Evolutionary conservation across 768 basidiomycete species (phyloP).

Genomic region (Tricholoma sp.): DNA sequence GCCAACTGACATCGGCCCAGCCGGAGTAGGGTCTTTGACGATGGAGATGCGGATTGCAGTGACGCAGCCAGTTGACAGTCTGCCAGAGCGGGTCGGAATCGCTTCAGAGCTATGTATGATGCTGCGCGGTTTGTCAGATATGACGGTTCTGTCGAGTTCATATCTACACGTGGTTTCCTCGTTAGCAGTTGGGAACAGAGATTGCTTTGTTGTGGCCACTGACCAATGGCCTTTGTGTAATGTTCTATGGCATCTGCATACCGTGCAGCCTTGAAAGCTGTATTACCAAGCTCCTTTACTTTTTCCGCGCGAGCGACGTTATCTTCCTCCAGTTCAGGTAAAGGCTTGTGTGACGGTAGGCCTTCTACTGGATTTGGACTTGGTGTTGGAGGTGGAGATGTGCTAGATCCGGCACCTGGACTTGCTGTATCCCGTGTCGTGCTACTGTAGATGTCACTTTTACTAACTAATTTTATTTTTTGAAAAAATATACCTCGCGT

Average conservation of each 20-base stretch:
- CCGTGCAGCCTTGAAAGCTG: constrained; percentile 59
- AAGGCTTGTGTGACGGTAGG: constrained; percentile 14
- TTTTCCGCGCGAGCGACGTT: constrained; percentile 48
- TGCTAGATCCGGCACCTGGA: constrained; percentile 12
- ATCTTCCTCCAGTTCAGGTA: constrained; percentile 31
- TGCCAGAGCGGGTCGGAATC: constrained; percentile 64
- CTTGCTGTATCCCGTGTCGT: not conserved
- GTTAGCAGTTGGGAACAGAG: not conserved
- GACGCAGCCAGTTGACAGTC: constrained; percentile 75
- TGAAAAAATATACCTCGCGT: constrained; percentile 4
- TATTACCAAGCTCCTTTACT: constrained; percentile 72
- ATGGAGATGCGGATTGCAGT: constrained; percentile 56
- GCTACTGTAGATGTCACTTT: constrained; percentile 1
- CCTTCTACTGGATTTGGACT: constrained; percentile 1
- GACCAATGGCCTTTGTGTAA: constrained; percentile 74
- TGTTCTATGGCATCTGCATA: constrained; percentile 67
- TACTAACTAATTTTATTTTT: not conserved
- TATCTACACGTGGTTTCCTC: constrained; percentile 31
- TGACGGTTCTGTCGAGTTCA: constrained; percentile 61
- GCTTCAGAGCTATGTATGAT: constrained; percentile 76
- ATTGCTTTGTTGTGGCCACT: not conserved
- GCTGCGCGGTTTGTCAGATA: constrained; percentile 87
- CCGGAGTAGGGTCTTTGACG: constrained; percentile 75
- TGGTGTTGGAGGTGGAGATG: constrained; percentile 9
- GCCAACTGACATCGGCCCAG: constrained; percentile 83